A percentile compares a stretch with the other conserved stretches of the same genome.
phyloP scores from a whole-genome alignment of 345 rosid species.

The Aurinia saxatilis region DNA sequence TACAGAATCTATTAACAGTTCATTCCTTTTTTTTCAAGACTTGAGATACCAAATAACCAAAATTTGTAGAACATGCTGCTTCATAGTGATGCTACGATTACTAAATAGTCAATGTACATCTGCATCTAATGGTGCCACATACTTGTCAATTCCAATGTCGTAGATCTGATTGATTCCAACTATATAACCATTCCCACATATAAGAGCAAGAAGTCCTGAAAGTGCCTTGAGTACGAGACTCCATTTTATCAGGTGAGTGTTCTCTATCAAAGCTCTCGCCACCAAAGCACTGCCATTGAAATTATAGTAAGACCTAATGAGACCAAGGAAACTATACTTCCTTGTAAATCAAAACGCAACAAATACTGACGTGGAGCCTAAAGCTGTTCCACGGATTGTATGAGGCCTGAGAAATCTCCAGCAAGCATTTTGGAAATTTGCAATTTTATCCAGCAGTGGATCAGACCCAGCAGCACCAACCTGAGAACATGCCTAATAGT shows the following conservation, averaged over 20 bases:
- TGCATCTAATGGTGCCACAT: conserved; percentile 24
- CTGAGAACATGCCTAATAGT: conserved; percentile 60
- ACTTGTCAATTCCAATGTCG: conserved; percentile 95
- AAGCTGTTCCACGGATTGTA: conserved; percentile 87
- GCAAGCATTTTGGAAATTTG: conserved; percentile 74
- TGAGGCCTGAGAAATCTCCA: conserved; percentile 99
- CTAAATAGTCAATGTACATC: background rate
- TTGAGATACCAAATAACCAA: background rate
- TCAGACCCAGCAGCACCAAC: conserved; percentile 84
- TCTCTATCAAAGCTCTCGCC: conserved; percentile 79
- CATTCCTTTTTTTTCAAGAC: background rate
- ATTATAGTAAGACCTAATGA: conserved; percentile 5
- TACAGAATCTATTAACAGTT: background rate
- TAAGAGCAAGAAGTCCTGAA: conserved; percentile 79
- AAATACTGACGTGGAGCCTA: conserved; percentile 63
- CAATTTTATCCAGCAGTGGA: conserved; percentile 47
- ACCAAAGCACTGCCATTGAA: conserved; percentile 73
- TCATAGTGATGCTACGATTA: background rate
- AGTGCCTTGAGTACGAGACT: conserved; percentile 75
- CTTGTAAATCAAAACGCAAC: background rate
- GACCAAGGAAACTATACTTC: background rate
- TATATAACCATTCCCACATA: conserved; percentile 93
- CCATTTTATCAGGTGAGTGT: conserved; percentile 74
- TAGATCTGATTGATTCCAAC: conserved; percentile 99
- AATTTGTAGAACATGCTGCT: background rate